Evolutionary conservation across 2,329 filamentous ascomycete species (phyloP).

Genomic region (Phyllosticta ampelicida): DNA sequence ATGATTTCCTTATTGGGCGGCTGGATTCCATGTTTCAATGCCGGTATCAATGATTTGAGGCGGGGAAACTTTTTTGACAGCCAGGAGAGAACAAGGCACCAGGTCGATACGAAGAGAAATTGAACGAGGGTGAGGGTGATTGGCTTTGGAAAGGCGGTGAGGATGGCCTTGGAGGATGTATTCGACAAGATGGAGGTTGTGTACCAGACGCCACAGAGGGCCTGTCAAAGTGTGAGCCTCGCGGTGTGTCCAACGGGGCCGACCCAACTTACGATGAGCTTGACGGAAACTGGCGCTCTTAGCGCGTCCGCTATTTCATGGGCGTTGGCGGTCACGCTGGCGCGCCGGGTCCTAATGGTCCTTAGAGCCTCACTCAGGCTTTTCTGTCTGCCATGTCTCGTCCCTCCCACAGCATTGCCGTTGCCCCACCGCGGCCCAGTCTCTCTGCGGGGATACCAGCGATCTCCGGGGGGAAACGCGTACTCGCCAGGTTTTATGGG

Average conservation of each 20-base stretch:
- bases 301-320: slow-evolving; percentile 88
- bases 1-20: slow-evolving; percentile 73
- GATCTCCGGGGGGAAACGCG: slow-evolving; percentile 30
- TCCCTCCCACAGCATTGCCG: slow-evolving; percentile 14
- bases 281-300: slow-evolving; percentile 79
- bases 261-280: slow-evolving; percentile 58
- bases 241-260: neutral
- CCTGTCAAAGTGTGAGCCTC: slow-evolving; percentile 37
- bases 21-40: slow-evolving; percentile 74
- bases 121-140: slow-evolving; percentile 87
- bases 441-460: slow-evolving; percentile 52
- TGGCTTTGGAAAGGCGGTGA: slow-evolving; percentile 82
- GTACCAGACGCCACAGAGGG: slow-evolving; percentile 86
- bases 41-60: slow-evolving; percentile 61
- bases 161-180: slow-evolving; percentile 93
- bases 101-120: slow-evolving; percentile 83
- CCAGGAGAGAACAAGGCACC: slow-evolving; percentile 72
- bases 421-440: slow-evolving; percentile 36
- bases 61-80: slow-evolving; percentile 61
- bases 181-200: slow-evolving; percentile 91
- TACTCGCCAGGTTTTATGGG: slow-evolving; percentile 11
- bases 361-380: slow-evolving; percentile 82
- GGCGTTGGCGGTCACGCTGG: slow-evolving; percentile 83
- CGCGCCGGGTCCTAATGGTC: slow-evolving; percentile 68
- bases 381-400: slow-evolving; percentile 61